Conservation (phyloP, 225 moss, liverwort and hornwort species). For the Pseudisothecium myosuroides region DNA sequence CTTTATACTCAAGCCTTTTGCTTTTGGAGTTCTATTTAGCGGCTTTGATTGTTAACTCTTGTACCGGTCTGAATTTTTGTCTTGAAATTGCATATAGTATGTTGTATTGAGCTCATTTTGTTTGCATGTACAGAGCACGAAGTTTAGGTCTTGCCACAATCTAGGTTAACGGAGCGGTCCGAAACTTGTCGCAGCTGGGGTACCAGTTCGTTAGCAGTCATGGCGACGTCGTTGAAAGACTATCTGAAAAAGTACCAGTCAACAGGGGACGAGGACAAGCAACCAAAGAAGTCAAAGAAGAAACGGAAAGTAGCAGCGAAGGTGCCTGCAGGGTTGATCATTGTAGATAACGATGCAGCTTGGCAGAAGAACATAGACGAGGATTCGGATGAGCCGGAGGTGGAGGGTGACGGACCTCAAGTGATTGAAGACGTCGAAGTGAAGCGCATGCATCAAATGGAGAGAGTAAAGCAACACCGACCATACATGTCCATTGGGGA, state of each 20-base stretch:
- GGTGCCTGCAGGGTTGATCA: conserved; percentile 40
- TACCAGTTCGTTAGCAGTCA: neutral
- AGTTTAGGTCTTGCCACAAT: neutral
- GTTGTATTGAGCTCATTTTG: neutral
- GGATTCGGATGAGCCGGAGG: conserved; percentile 50
- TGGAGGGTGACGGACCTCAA: conserved; percentile 59
- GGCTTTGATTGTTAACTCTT: neutral
- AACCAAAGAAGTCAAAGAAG: conserved; percentile 42
- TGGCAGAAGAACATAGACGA: conserved; percentile 62
- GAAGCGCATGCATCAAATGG: conserved; percentile 89
- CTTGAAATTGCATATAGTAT: neutral
- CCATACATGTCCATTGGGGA: conserved; percentile 87
- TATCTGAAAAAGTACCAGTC: conserved; percentile 65
- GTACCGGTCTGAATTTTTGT: neutral
- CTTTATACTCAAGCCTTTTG: too few relatives aligned
- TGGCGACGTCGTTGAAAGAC: conserved; percentile 64
- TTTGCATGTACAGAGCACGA: neutral
- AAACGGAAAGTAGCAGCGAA: conserved; percentile 21
- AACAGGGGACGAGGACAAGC: conserved; percentile 15
- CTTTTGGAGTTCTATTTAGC: neutral
- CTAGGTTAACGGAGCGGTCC: neutral
- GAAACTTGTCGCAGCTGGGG: neutral
- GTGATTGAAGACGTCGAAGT: conserved; percentile 95
- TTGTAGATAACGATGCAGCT: conserved; percentile 63
- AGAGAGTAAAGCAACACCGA: conserved; percentile 57